phyloP scores from a whole-genome alignment of 352 stramenopile genomes.

The Phytophthora palmivora region DNA sequence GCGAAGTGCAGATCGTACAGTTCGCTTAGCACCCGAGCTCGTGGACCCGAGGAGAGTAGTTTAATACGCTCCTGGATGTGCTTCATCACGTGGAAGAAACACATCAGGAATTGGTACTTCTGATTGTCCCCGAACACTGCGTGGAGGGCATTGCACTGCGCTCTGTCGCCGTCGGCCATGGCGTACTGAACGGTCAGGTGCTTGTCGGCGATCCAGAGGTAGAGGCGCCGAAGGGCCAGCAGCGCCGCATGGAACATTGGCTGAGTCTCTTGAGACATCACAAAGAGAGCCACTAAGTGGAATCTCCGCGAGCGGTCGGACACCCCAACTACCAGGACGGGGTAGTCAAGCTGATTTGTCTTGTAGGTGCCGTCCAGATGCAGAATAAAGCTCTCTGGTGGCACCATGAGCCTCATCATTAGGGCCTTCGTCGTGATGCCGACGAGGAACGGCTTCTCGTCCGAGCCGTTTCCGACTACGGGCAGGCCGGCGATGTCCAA shows the following conservation, averaged over 20 bases:
- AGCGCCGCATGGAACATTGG: no score
- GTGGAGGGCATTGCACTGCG: neutral
- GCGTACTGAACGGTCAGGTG: neutral
- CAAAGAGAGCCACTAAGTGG: constrained; percentile 1
- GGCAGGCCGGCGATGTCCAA: neutral
- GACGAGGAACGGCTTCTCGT: constrained; percentile 2
- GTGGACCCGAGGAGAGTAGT: no score
- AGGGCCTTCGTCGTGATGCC: constrained; percentile 1
- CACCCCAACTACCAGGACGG: neutral
- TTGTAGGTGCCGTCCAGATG: no score
- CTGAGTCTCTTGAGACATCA: no score
- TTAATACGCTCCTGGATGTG: no score
- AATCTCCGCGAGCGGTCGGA: constrained; percentile 4
- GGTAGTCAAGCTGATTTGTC: no score
- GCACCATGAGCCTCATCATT: neutral
- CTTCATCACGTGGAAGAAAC: constrained; percentile 3
- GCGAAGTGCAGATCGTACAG: no score
- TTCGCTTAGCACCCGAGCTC: no score
- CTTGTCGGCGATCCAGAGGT: neutral
- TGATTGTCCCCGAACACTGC: constrained; percentile 1
- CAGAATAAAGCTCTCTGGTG: neutral
- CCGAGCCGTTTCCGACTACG: constrained; percentile 1
- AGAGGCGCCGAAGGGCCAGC: neutral
- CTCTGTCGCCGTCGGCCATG: constrained; percentile 22
- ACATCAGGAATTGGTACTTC: constrained; percentile 21